phyloP scores from a whole-genome alignment of 2,329 filamentous ascomycete genomes.

The Coleophoma eucalyptorum region DNA sequence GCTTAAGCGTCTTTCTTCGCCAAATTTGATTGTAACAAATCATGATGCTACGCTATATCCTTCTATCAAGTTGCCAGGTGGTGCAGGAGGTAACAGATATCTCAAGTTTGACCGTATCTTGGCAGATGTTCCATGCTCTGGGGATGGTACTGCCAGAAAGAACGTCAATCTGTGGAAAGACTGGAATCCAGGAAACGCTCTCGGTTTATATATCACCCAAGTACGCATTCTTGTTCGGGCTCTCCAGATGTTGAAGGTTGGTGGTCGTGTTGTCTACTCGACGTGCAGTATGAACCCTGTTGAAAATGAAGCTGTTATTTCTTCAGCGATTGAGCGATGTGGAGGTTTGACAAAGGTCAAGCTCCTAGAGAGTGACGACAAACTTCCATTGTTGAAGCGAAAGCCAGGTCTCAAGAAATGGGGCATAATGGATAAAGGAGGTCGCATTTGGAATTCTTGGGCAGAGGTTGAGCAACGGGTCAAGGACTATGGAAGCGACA shows the following conservation, averaged over 20 bases:
- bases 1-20: slow-evolving; percentile 93
- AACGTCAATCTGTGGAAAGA: slow-evolving; percentile 94
- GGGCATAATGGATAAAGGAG: slow-evolving; percentile 87
- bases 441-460: slow-evolving; percentile 77
- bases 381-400: slow-evolving; percentile 74
- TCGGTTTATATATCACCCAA: slow-evolving; percentile 85
- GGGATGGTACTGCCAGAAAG: slow-evolving; percentile 91
- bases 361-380: slow-evolving; percentile 77
- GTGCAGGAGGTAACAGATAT: slow-evolving; percentile 60
- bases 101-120: slow-evolving; percentile 96
- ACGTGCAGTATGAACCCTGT: slow-evolving; percentile 99
- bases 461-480: slow-evolving; percentile 72
- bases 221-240: slow-evolving; percentile 86
- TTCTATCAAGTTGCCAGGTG: slow-evolving; percentile 73
- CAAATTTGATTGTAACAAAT: slow-evolving; percentile 95
- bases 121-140: slow-evolving; percentile 94
- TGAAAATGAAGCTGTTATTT: slow-evolving; percentile 91
- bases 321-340: slow-evolving; percentile 83
- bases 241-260: slow-evolving; percentile 92
- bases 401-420: slow-evolving; percentile 74
- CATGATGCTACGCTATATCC: slow-evolving; percentile 97
- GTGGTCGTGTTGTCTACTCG: slow-evolving; percentile 92
- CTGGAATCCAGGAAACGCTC: slow-evolving; percentile 82
- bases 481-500: slow-evolving; percentile 53
- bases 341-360: slow-evolving; percentile 79